These are phyloP conservation scores for Fabrea salina DNA, from an alignment of 169 alveolate species.

Conservation along the genomic window DNA sequence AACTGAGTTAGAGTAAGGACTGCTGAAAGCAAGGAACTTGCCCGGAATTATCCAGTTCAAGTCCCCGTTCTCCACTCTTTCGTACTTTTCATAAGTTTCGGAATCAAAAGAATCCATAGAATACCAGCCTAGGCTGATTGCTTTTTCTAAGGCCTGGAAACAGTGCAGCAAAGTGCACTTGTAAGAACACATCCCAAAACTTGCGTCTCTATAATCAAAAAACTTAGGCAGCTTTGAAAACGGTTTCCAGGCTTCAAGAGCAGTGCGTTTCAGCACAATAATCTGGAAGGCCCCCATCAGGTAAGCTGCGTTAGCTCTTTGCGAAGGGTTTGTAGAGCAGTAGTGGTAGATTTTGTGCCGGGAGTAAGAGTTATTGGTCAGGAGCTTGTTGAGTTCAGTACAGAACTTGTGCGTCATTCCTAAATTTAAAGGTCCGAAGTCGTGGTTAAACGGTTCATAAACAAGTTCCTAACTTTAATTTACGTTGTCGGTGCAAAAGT, in stretches of 20 bases:
- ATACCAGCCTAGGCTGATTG: conserved; percentile 92
- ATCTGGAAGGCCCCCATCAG: conserved; percentile 19
- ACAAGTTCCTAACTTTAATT: conserved; percentile 59
- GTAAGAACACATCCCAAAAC: conserved; percentile 67
- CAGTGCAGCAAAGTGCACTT: conserved; percentile 79
- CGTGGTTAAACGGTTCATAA: conserved; percentile 91
- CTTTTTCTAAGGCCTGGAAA: conserved; percentile 89
- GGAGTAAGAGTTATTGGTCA: too few species aligned
- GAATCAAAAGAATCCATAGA: conserved; percentile 81
- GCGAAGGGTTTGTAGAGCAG: not conserved
- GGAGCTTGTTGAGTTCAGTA: too few species aligned
- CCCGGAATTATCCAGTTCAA: conserved; percentile 92
- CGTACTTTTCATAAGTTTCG: conserved; percentile 88
- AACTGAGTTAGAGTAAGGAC: conserved; percentile 77
- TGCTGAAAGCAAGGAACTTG: conserved; percentile 90
- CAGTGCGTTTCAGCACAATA: conserved; percentile 34
- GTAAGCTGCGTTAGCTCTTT: conserved; percentile 19
- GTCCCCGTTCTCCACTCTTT: conserved; percentile 91
- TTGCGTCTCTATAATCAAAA: conserved; percentile 73
- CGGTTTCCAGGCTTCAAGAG: conserved; percentile 83
- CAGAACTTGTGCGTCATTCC: conserved; percentile 83
- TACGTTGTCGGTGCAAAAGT: conserved; percentile 73
- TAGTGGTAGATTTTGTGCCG: not conserved
- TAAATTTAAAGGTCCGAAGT: conserved; percentile 92
- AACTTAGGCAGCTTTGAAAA: conserved; percentile 42